Evolutionary conservation across 495 filamentous ascomycete genomes (phyloP), one percentile per base, ranked within the genome.

Genomic region (Aspergillus nidulans): DNA sequence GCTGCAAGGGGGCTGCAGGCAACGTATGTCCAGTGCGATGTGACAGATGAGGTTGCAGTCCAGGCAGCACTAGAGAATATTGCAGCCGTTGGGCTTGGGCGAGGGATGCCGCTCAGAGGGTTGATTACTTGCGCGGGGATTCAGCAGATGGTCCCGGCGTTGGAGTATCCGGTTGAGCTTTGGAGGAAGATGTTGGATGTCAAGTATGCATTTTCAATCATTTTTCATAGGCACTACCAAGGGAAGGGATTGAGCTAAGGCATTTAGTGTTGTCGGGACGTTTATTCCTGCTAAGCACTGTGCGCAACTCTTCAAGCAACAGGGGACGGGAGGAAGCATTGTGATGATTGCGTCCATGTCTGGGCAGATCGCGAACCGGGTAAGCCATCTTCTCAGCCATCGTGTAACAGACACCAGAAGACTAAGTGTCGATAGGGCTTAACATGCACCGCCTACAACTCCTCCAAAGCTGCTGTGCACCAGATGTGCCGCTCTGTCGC

Each of bases 121-220:
- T 73, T 91, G 15, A 80, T 95, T 72, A 91, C 89, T 71, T 87
- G 88, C 50, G 91, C 90, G 26, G 90, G 91, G 60, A 90, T 95
- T 53, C 88, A 90, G 57, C 78, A 77, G 48, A 84, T 81, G 61
- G 71, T 72, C 0, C 66, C 79, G 1, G 84, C 86, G 1, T 66
- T 88, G 53, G 83, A 89, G 49, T 89, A 89, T 59, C 80, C 79
- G 6, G 72, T 79, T 3, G 79, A 81, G 53, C 80, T 84, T 53
- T 72, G 69, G 4, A 78, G 86, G 57, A 79, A 74, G 55, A 87
- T 90, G 80, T 61, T 89, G 55, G 79, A 83, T 52, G 80, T 89
- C 21, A 90, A 89, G 65, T 70, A 42, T 61, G 65, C 52, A 3
- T 4, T 9, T 7, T 44, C 16, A 8, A 1, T 21, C 12, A 15